A percentile compares a stretch with the other conserved stretches of the same genome.
Conservation (phyloP, 2,329 filamentous ascomycete genomes). For the Trichoderma arundinaceum region DNA sequence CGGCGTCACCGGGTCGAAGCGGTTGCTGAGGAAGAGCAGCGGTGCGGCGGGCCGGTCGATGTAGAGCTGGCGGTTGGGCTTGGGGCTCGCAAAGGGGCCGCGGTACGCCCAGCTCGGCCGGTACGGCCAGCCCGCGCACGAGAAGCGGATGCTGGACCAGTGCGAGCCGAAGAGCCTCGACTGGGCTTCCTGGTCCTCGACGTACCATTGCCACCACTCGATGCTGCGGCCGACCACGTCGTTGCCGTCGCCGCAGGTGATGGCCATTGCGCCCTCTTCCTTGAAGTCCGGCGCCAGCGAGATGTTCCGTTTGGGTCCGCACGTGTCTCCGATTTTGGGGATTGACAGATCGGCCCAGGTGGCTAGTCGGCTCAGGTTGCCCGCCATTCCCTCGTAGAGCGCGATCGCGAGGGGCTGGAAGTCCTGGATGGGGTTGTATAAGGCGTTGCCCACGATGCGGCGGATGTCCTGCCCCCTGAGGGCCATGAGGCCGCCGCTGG, state of each 20-base stretch:
- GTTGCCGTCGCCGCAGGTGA: conserved; percentile 46
- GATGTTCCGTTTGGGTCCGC: conserved; percentile 34
- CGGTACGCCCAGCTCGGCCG: conserved; percentile 48
- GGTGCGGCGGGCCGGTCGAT: conserved; percentile 47
- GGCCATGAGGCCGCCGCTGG: conserved; percentile 35
- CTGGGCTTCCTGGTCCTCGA: conserved; percentile 37
- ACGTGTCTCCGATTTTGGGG: conserved; percentile 33
- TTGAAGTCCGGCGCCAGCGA: conserved; percentile 12
- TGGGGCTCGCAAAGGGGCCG: conserved; percentile 40
- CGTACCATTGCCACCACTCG: conserved; percentile 38
- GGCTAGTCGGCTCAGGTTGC: conserved; percentile 26
- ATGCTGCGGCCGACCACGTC: conserved; percentile 33
- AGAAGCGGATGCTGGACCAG: conserved; percentile 45
- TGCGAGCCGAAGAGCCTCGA: conserved; percentile 41
- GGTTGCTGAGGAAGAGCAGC: conserved; percentile 50
- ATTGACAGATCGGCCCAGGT: not conserved
- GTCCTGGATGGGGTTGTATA: conserved; percentile 41
- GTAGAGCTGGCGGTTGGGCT: conserved; percentile 34
- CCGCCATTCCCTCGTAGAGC: conserved; percentile 34
- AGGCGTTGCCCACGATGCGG: conserved; percentile 37
- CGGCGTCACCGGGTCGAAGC: conserved; percentile 53
- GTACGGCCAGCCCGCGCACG: conserved; percentile 47
- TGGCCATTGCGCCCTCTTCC: not conserved
- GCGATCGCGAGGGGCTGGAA: conserved; percentile 30
- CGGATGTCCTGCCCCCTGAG: conserved; percentile 43